phyloP scores from a whole-genome alignment of 345 rosid genomes.

The Balakata baccata region DNA sequence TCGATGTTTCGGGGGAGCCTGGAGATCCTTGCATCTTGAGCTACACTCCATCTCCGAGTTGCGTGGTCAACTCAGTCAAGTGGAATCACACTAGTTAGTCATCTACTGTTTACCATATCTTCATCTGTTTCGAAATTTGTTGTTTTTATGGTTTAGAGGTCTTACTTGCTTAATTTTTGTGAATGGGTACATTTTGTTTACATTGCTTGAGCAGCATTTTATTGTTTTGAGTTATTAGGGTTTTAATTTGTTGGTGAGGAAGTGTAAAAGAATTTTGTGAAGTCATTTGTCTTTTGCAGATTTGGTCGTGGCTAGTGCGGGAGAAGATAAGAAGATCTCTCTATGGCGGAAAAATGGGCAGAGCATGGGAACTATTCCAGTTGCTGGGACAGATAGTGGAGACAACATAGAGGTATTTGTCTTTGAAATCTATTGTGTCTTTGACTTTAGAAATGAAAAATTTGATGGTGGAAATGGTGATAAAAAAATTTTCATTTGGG shows the following conservation, averaged over 20 bases:
- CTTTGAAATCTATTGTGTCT: neutral
- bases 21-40: slow-evolving; percentile 78
- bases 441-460: neutral
- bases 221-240: slow-evolving; percentile 2
- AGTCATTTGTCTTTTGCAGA: slow-evolving; percentile 42
- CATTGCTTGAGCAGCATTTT: neutral
- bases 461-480: neutral
- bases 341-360: slow-evolving; percentile 81
- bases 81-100: slow-evolving; percentile 92
- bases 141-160: neutral
- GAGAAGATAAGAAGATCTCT: slow-evolving; percentile 94
- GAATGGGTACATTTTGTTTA: neutral
- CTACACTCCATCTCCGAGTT: slow-evolving; percentile 74
- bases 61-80: slow-evolving; percentile 73
- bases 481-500: neutral
- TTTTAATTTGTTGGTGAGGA: slow-evolving; percentile 16
- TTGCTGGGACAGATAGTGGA: slow-evolving; percentile 65
- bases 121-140: neutral
- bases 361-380: slow-evolving; percentile 74
- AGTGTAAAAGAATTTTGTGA: neutral
- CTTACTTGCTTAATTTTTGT: neutral
- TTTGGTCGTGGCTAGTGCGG: slow-evolving; percentile 95
- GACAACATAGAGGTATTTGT: slow-evolving; percentile 62
- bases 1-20: slow-evolving; percentile 61
- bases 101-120: neutral